Base-by-base conservation (phyloP, 306 rosid species). In the Fagus sylvatica region DNA sequence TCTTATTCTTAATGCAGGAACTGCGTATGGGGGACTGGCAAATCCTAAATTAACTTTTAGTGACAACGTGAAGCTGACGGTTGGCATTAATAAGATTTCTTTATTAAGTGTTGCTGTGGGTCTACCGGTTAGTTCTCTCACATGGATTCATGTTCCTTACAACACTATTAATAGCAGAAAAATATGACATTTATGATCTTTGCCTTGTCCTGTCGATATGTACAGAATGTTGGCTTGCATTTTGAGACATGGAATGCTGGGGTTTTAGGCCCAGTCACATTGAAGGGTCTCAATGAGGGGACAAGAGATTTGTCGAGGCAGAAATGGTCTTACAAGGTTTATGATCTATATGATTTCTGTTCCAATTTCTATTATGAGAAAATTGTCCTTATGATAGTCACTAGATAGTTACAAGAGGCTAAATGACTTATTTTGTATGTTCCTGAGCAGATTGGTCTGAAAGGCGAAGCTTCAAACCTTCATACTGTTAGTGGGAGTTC, bases 241-340 rank as follows among this genome's bases (percentile, higher is more conserved):
- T 96, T 83, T 74, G 98, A 96, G 84, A 88, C 86, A 76, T 93
- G 99, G 99, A 96, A 96, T 89, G 87, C 87, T 5, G 98, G 99
- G 53, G 89, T 96, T 76, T 89, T 93, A 57, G 99, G 99, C 75
- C 98, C 99, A 0, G 89, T 91, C 80, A 82, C 98, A 4, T 90
- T 96, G 74, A 56, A 72, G 78, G 98, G 97, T 77, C 85, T 96
- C 69, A 93, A 93, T 55, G 85, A 90, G 43, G 99, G 98, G 71
- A 93, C 94, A 37, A 85, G 94, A 84, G 99, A 96, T 85, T 82
- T 96, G 90, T 88, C 98, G 1, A 69, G 39, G 42, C 89, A 91
- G 82, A 90, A 83, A 89, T 96, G 98, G 98, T 88, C 97, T 53
- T 93, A 93, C 87, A 95, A 95, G 99, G 99, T 95, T 74, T 49